These are phyloP conservation scores for Xylariaceae sp. DNA, from an alignment of 2,329 filamentous ascomycete species.

Conservation along the genomic window DNA sequence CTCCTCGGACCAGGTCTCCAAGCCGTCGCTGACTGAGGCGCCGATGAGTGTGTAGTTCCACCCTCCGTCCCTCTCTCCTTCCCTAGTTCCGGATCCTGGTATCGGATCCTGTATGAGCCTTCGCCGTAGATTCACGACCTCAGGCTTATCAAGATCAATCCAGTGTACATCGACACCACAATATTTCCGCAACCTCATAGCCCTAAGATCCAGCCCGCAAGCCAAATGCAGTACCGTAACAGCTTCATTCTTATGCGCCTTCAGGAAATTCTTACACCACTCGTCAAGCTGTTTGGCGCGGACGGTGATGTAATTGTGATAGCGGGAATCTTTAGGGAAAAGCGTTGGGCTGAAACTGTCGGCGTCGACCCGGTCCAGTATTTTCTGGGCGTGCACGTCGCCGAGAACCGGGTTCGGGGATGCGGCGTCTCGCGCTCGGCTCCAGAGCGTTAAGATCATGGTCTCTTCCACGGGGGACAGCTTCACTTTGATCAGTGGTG, in stretches of 20 bases:
- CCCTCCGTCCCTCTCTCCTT: constrained; percentile 5
- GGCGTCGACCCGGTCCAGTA: constrained; percentile 33
- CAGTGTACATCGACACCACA: constrained; percentile 26
- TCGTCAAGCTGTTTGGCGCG: constrained; percentile 32
- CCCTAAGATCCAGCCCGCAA: constrained; percentile 36
- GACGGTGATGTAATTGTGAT: constrained; percentile 27
- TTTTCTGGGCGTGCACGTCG: constrained; percentile 27
- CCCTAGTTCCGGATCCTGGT: not conserved
- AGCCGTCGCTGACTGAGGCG: constrained; percentile 28
- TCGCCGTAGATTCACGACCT: constrained; percentile 30
- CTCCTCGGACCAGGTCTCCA: constrained; percentile 30
- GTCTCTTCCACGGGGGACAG: constrained; percentile 34
- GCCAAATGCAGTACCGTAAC: constrained; percentile 36
- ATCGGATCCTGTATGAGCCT: constrained; percentile 28
- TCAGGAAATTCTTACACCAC: constrained; percentile 34
- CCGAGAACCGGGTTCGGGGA: constrained; percentile 27
- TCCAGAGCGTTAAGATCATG: constrained; percentile 28
- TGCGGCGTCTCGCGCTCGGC: constrained; percentile 28
- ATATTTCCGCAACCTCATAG: constrained; percentile 22
- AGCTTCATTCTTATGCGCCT: constrained; percentile 27
- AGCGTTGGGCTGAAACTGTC: constrained; percentile 24
- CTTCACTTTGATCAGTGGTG: constrained; percentile 28
- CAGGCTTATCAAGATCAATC: constrained; percentile 36
- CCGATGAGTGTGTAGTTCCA: constrained; percentile 21
- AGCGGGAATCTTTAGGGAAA: constrained; percentile 27